Percentiles rank a stretch among this genome's conserved stretches.
These are phyloP conservation scores for Punica granatum DNA, from an alignment of 345 rosid species.

Conservation along the genomic window DNA sequence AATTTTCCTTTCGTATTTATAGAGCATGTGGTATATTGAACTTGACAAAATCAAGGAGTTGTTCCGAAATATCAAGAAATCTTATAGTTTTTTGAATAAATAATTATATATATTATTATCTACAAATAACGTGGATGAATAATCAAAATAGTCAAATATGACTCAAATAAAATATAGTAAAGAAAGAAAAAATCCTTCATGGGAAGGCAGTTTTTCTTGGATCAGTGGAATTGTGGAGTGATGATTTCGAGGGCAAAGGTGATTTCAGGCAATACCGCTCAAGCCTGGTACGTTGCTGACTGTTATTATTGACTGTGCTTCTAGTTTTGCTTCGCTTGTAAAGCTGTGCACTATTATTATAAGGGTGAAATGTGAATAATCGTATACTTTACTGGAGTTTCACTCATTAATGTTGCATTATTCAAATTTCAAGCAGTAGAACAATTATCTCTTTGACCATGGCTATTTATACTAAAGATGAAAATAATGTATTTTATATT, in stretches of 20 bases:
- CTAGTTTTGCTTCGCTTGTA: constrained; percentile 2
- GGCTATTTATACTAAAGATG: neutral
- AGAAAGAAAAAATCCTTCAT: constrained; percentile 62
- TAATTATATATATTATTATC: too few relatives aligned
- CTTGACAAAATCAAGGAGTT: too few relatives aligned
- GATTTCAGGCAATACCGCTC: constrained; percentile 83
- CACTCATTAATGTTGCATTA: neutral
- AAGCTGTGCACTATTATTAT: neutral
- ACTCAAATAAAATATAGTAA: too few relatives aligned
- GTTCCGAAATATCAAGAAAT: too few relatives aligned
- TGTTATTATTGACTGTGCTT: neutral
- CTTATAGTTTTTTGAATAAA: too few relatives aligned
- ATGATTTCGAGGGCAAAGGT: constrained; percentile 84
- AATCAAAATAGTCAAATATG: too few relatives aligned
- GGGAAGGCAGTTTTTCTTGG: constrained; percentile 45
- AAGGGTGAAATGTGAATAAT: neutral
- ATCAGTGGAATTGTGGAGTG: constrained; percentile 79
- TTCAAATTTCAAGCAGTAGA: neutral
- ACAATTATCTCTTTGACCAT: neutral
- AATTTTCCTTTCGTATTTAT: too few relatives aligned
- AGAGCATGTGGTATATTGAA: too few relatives aligned
- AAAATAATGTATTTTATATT: neutral
- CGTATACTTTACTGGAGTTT: neutral
- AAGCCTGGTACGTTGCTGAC: constrained; percentile 47
- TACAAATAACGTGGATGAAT: too few relatives aligned